Conservation (phyloP, 345 rosid genomes). For the Punica granatum region DNA sequence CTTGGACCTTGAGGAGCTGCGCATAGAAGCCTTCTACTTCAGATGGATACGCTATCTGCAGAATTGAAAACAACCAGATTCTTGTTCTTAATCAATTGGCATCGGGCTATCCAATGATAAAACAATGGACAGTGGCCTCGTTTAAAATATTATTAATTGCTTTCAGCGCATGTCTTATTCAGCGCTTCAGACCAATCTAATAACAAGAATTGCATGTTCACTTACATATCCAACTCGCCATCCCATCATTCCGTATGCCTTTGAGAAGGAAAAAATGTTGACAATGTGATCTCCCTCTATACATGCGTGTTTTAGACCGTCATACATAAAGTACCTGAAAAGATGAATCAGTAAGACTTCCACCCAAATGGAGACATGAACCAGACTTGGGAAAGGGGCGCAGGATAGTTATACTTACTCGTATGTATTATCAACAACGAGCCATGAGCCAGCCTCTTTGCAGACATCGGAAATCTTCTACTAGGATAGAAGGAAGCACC, state of each 20-base stretch:
- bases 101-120: too few relatives aligned
- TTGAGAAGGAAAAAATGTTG: constrained; percentile 93
- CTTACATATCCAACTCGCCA: constrained; percentile 99
- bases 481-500: constrained; percentile 17
- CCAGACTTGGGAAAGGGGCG: background rate
- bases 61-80: background rate
- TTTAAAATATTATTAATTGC: too few relatives aligned
- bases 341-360: background rate
- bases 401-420: constrained; percentile 51
- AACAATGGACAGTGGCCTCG: background rate
- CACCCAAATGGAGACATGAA: background rate
- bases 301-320: constrained; percentile 78
- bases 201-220: background rate
- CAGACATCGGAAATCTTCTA: constrained; percentile 87
- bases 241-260: constrained; percentile 99
- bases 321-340: constrained; percentile 95
- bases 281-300: constrained; percentile 87
- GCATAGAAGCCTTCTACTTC: constrained; percentile 59
- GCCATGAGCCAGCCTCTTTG: constrained; percentile 84
- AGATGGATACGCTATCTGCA: constrained; percentile 88
- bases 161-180: too few relatives aligned
- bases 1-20: constrained; percentile 83
- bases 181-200: too few relatives aligned
- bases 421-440: constrained; percentile 90
- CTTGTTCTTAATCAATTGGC: background rate